Evolutionary conservation across 352 stramenopile genomes (phyloP), one percentile per base, ranked within the genome.

Genomic region (Hyaloperonospora brassicae): DNA sequence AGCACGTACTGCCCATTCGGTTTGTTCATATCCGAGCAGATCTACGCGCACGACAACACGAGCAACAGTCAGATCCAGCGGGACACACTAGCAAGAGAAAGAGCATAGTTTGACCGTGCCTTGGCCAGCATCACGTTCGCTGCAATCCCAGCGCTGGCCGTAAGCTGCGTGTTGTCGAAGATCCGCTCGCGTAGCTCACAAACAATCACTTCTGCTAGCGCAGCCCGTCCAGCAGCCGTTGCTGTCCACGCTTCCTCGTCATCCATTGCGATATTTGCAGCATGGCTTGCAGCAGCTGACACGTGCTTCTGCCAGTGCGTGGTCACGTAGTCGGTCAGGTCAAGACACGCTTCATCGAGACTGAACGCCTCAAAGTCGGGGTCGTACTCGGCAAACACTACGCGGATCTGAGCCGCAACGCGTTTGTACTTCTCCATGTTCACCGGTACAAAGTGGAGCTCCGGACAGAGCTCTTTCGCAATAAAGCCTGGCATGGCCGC

Each of bases 401-500:
- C 50, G 27, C 77, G 76, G 14, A 96, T 92, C 42, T 88, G 65
- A 46, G 70, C 30, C 14, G 77, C 62, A 24, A 97, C 79, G 62
- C 76, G 55, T 45, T 52, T 66, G 76, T 98, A 98, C 50, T 98
- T 95, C 5, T 61, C 42, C 66, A 97, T 97, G 64, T 98, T 86
- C 1, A 74, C 74, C 12, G 76, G 65, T 40, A 98, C 84, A 62
- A 98, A 97, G n/a, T 96, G 79, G 1, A 98, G 72, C 34, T 96
- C 66, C 4, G 93, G 77, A 61, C 97, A 98, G 13, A 98, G 73
- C 57, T 97, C 90, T 55, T 96, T 92, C 31, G 85, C 96, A 41
- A 98, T 97, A 59, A 97, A 98, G 10, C 95, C 94, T 0, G 95
- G 93, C 96, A 98, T 98, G 7, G 95, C 95, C 27, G 86, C 87